These are phyloP conservation scores for Apophysomyces sp. DNA, from an alignment of 371 early-diverging fungal genomes.

Conservation along the genomic window DNA sequence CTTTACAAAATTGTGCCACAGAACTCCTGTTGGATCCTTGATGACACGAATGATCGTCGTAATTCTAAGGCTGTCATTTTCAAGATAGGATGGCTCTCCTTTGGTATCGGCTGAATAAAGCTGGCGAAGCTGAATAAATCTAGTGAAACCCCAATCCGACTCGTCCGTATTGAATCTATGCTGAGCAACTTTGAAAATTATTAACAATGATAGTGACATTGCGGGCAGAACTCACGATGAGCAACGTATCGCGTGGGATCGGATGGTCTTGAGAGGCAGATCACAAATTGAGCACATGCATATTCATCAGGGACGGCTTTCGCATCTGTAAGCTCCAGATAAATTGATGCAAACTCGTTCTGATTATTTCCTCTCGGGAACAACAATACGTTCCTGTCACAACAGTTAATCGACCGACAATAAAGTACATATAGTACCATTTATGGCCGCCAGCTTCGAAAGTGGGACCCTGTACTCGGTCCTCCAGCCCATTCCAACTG, in stretches of 20 bases:
- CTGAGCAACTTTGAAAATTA: conserved; percentile 49
- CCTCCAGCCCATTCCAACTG: conserved; percentile 44
- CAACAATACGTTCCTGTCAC: conserved; percentile 76
- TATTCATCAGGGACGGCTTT: conserved; percentile 31
- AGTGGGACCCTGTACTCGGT: conserved; percentile 53
- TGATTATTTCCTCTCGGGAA: conserved; percentile 91
- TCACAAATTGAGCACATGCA: conserved; percentile 77
- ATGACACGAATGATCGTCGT: conserved; percentile 56
- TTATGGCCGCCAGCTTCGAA: conserved; percentile 56
- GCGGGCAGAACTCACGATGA: conserved; percentile 43
- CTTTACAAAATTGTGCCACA: conserved; percentile 93
- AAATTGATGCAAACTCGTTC: conserved; percentile 70
- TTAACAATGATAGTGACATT: neutral
- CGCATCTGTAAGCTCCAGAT: conserved; percentile 82
- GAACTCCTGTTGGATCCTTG: conserved; percentile 87
- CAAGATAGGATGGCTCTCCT: conserved; percentile 11
- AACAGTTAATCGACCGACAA: neutral
- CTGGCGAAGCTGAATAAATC: conserved; percentile 52
- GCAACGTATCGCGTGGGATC: conserved; percentile 55
- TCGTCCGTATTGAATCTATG: conserved; percentile 81
- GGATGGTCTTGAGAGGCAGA: conserved; percentile 68
- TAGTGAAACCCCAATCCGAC: conserved; percentile 91
- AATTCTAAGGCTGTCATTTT: conserved; percentile 11
- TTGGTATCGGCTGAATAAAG: conserved; percentile 12
- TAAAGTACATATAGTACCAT: conserved; percentile 35